These are phyloP conservation scores for Cytospora leucostoma DNA, from an alignment of 2,329 filamentous ascomycete genomes.

Conservation along the genomic window DNA sequence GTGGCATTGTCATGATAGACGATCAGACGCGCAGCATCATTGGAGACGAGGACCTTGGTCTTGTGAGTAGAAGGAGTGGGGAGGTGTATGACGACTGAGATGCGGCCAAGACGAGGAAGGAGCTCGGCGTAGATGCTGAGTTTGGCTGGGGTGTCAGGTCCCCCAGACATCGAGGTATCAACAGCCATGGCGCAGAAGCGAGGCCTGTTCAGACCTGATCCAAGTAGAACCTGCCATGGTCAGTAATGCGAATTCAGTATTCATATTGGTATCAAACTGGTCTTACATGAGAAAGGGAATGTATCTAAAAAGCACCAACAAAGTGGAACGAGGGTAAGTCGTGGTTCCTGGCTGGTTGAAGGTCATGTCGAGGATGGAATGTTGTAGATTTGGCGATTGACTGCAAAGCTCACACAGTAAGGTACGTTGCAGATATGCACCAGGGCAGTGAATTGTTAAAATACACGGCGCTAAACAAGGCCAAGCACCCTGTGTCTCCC, in stretches of 20 bases:
- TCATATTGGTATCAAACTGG: neutral
- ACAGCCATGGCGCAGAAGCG: slow-evolving; percentile 1
- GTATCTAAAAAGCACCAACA: neutral
- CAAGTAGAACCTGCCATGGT: neutral
- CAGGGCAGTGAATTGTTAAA: too few relatives aligned
- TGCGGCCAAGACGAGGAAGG: slow-evolving; percentile 63
- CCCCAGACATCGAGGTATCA: neutral
- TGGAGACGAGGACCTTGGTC: slow-evolving; percentile 48
- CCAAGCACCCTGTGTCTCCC: too few relatives aligned
- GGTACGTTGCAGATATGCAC: neutral
- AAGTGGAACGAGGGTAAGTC: neutral
- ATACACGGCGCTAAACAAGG: too few relatives aligned
- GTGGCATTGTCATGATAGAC: slow-evolving; percentile 49
- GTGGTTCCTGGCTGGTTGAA: neutral
- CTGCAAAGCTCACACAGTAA: neutral
- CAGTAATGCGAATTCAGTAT: neutral
- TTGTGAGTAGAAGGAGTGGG: slow-evolving; percentile 44
- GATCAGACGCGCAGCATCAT: slow-evolving; percentile 48
- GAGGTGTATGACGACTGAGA: slow-evolving; percentile 59
- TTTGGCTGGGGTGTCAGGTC: neutral
- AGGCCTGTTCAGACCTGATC: neutral
- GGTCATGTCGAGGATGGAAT: neutral
- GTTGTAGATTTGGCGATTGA: neutral
- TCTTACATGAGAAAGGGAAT: neutral
- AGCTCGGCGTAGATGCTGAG: slow-evolving; percentile 62